A percentile compares a stretch with the other conserved stretches of the same genome.
These are phyloP conservation scores for Kockovaella imperatae DNA, from an alignment of 768 basidiomycete genomes.

Conservation along the genomic window DNA sequence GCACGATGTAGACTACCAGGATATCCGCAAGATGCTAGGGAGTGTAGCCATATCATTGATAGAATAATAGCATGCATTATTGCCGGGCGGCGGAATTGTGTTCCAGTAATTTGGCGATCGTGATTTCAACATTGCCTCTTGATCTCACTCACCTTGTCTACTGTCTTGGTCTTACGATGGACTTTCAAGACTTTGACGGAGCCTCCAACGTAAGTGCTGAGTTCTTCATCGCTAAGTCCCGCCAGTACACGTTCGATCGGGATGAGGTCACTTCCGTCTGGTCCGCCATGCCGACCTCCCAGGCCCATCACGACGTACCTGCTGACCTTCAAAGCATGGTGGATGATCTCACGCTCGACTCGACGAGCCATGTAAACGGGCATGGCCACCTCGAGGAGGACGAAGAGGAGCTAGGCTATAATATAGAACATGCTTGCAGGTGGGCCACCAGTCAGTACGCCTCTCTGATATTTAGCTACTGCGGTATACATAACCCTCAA, in stretches of 20 bases:
- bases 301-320: neutral
- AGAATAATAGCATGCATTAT: neutral
- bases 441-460: slow-evolving; percentile 43
- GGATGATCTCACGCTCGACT: slow-evolving; percentile 12
- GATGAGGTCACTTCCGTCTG: slow-evolving; percentile 38
- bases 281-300: slow-evolving; percentile 23
- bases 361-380: slow-evolving; percentile 5
- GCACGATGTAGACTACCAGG: slow-evolving; percentile 95
- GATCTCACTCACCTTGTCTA: neutral
- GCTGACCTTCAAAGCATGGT: slow-evolving; percentile 12
- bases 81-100: neutral
- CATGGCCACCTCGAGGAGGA: slow-evolving; percentile 21
- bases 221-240: neutral
- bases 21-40: slow-evolving; percentile 76
- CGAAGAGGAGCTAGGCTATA: slow-evolving; percentile 11
- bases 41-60: slow-evolving; percentile 62
- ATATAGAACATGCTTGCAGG: slow-evolving; percentile 78
- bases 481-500: slow-evolving; percentile 94
- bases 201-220: neutral
- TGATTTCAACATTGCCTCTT: neutral
- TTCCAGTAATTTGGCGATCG: neutral
- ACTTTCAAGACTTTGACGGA: slow-evolving; percentile 3
- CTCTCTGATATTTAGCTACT: slow-evolving; percentile 61
- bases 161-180: neutral
- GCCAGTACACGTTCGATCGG: slow-evolving; percentile 34